A percentile compares a stretch with the other conserved stretches of the same genome.
phyloP scores from a whole-genome alignment of 495 filamentous ascomycete genomes.

The Margaritispora aquatica region DNA sequence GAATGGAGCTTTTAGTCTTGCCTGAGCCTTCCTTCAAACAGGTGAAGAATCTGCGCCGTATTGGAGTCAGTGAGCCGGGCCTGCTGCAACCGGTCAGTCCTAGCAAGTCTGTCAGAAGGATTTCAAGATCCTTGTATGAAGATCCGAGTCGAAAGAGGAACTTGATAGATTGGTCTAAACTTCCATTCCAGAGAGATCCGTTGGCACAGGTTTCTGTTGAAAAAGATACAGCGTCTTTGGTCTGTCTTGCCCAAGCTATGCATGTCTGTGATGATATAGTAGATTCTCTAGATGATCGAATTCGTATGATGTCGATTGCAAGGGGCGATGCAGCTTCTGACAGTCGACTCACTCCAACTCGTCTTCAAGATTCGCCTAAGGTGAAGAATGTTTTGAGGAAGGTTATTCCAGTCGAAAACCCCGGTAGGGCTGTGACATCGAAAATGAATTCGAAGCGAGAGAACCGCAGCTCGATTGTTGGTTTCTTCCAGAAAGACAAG shows the following conservation, averaged over 20 bases:
- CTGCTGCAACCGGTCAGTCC: not conserved
- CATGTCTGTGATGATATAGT: not conserved
- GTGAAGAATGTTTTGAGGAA: not conserved
- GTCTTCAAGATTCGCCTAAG: not conserved
- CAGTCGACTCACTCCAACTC: not conserved
- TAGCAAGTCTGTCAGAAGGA: not conserved
- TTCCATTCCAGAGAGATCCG: conserved; percentile 9
- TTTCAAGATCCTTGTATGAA: conserved; percentile 11
- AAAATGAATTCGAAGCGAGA: not conserved
- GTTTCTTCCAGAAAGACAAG: not conserved
- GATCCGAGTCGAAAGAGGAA: conserved; percentile 4
- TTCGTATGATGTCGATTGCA: not conserved
- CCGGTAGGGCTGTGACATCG: not conserved
- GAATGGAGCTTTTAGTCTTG: no score
- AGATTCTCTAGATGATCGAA: not conserved
- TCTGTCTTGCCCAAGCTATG: conserved; percentile 16
- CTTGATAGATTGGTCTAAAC: conserved; percentile 4
- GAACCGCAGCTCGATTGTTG: not conserved
- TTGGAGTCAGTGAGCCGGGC: conserved; percentile 9
- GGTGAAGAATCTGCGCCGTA: not conserved
- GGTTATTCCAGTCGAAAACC: not conserved
- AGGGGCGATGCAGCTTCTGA: not conserved
- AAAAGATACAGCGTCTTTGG: conserved; percentile 21
- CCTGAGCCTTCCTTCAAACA: not conserved
- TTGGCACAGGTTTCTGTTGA: conserved; percentile 16